phyloP scores from a whole-genome alignment of 78 protist genomes.

The Speleostelium caveatum region DNA sequence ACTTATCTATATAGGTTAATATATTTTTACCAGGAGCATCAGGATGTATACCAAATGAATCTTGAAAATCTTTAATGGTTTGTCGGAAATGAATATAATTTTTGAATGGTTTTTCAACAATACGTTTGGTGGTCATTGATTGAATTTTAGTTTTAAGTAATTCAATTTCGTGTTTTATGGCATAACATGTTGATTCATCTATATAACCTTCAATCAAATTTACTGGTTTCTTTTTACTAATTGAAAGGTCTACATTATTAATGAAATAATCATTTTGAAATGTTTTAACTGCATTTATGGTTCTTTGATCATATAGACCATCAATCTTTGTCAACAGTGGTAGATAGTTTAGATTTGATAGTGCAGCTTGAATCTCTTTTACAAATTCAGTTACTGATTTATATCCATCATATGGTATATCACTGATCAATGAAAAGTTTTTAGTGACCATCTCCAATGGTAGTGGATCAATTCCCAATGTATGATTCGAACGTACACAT shows the following conservation, averaged over 20 bases:
- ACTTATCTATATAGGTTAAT: slow-evolving; percentile 19
- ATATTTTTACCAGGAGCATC: slow-evolving; percentile 79
- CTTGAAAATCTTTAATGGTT: slow-evolving; percentile 47
- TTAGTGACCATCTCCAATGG: background rate
- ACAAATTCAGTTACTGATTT: slow-evolving; percentile 20
- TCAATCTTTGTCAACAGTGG: slow-evolving; percentile 55
- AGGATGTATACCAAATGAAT: slow-evolving; percentile 37
- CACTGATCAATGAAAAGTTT: background rate
- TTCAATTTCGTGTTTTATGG: slow-evolving; percentile 7
- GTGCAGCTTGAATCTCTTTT: slow-evolving; percentile 72
- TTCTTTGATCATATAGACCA: slow-evolving; percentile 64
- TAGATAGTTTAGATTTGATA: slow-evolving; percentile 60
- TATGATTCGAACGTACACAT: slow-evolving; percentile 39
- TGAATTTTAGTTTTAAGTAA: slow-evolving; percentile 14
- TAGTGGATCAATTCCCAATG: background rate
- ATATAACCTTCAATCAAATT: slow-evolving; percentile 26
- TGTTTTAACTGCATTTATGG: slow-evolving; percentile 72
- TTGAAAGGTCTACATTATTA: background rate
- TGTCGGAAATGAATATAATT: slow-evolving; percentile 15
- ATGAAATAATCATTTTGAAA: slow-evolving; percentile 42
- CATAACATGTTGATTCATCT: slow-evolving; percentile 33
- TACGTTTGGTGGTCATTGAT: slow-evolving; percentile 6
- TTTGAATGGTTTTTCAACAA: slow-evolving; percentile 14
- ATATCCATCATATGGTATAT: background rate
- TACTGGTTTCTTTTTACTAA: background rate